Evolutionary conservation across 2,329 filamentous ascomycete genomes (phyloP).

Genomic region (Alternaria brassicicola): DNA sequence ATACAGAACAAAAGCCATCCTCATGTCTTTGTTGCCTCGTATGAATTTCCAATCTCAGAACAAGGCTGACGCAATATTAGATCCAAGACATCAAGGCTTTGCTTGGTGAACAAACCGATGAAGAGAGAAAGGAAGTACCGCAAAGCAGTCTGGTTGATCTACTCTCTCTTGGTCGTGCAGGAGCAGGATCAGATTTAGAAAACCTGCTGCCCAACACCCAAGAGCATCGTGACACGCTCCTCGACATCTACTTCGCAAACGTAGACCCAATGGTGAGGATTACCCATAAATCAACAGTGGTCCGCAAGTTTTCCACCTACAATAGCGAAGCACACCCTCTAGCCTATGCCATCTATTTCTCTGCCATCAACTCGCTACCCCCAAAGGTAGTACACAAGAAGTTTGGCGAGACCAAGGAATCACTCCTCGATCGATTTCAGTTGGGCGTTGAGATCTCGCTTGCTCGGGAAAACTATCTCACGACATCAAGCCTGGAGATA

Average conservation of each 20-base stretch:
- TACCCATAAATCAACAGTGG: constrained; percentile 42
- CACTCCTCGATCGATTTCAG: constrained; percentile 41
- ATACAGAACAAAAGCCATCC: not conserved
- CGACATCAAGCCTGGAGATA: constrained; percentile 46
- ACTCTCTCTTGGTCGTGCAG: constrained; percentile 42
- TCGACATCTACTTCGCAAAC: constrained; percentile 45
- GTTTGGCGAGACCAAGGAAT: constrained; percentile 43
- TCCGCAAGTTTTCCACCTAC: constrained; percentile 37
- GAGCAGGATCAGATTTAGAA: constrained; percentile 32
- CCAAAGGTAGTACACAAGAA: constrained; percentile 37
- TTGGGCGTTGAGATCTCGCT: constrained; percentile 46
- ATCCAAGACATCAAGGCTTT: constrained; percentile 50
- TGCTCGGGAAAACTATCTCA: constrained; percentile 46
- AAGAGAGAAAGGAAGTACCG: constrained; percentile 36
- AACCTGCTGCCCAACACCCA: constrained; percentile 39
- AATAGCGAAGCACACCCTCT: constrained; percentile 42
- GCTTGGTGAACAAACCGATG: constrained; percentile 41
- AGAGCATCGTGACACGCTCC: constrained; percentile 40
- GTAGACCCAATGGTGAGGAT: constrained; percentile 48
- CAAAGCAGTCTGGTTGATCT: constrained; percentile 41
- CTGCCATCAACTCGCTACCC: constrained; percentile 44
- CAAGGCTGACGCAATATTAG: constrained; percentile 21
- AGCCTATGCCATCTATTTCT: constrained; percentile 46
- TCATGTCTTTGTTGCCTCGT: not conserved
- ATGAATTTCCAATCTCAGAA: not conserved